phyloP scores from a whole-genome alignment of 176 grass and related monocot genomes.

The Saccharum spontaneum region DNA sequence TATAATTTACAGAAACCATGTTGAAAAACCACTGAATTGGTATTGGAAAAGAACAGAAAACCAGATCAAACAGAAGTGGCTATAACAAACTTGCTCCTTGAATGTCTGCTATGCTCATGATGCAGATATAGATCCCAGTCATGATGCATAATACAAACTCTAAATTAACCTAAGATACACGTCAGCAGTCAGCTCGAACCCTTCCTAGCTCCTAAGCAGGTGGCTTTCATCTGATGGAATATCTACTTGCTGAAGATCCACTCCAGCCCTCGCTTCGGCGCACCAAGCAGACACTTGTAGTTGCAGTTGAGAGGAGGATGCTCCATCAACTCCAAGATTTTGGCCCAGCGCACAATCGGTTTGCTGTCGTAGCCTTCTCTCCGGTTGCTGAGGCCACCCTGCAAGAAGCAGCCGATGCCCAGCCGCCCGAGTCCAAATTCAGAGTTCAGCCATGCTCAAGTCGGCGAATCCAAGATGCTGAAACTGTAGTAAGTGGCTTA shows the following conservation, averaged over 20 bases:
- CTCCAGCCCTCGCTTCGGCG: background rate
- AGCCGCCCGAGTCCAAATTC: background rate
- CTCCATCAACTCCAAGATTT: conserved; percentile 5
- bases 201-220: background rate
- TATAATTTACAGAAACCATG: too few relatives aligned
- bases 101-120: background rate
- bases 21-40: background rate
- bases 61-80: background rate
- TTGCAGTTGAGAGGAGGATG: conserved; percentile 8
- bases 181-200: background rate
- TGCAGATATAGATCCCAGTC: background rate
- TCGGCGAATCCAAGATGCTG: background rate
- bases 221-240: background rate
- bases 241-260: conserved; percentile 33
- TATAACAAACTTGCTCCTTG: background rate
- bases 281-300: conserved; percentile 8
- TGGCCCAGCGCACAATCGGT: background rate
- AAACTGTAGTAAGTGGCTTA: background rate
- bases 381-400: background rate
- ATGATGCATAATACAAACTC: background rate
- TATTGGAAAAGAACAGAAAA: background rate
- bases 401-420: background rate
- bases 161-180: background rate
- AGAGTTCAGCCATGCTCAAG: background rate
- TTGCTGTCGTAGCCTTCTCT: background rate